Evolutionary conservation across 192 early-diverging fungal species (phyloP), one percentile per base, ranked within the genome.

Genomic region (Rhizophagus clarus): DNA sequence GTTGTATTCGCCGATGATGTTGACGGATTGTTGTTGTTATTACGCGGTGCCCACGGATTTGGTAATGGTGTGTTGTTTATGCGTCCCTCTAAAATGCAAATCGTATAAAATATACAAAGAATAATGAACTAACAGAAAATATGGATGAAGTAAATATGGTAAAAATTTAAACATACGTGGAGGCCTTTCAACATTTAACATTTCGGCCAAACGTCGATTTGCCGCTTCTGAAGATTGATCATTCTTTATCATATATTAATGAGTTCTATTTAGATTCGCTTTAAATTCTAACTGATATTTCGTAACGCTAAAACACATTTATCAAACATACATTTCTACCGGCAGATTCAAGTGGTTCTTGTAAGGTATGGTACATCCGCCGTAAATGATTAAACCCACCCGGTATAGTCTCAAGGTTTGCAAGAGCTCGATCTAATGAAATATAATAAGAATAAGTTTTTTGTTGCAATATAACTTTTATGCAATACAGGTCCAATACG

Each of bases 381-480:
- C 87, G 85, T 40, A 91, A 82, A 82, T 90, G 89, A 73, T 91
- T 90, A 72, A 91, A 91, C 61, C 90, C 90, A 34, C 90, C 90
- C 15, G 90, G 90, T 63, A 91, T 84, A 70, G 89, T 88, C 77
- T 91, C 90, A 79, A 91, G 80, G 62, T 91, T 90, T 11, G 89
- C 88, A n/a, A 91, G 79, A 20, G 90, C 90, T 51, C 90, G 83
- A 72, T 91, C 76, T 78, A 40, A 34, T 62, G 6, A 74, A 15
- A 60, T 56, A 14, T 60, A 60, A 40, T 40, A 60, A 74, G 14
- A 63, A 37, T 47, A 77, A 26, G 4, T 68, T 49, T 45, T n/a
- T 68, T 11, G 11, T 22, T 49, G 7, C 10, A n/a, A 20, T 62
- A 61, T 60, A 56, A 34, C 9, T 20, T 34, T 22, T 10, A 14